phyloP scores from a whole-genome alignment of 805 yeast species.

The Lachancea nothofagi region DNA sequence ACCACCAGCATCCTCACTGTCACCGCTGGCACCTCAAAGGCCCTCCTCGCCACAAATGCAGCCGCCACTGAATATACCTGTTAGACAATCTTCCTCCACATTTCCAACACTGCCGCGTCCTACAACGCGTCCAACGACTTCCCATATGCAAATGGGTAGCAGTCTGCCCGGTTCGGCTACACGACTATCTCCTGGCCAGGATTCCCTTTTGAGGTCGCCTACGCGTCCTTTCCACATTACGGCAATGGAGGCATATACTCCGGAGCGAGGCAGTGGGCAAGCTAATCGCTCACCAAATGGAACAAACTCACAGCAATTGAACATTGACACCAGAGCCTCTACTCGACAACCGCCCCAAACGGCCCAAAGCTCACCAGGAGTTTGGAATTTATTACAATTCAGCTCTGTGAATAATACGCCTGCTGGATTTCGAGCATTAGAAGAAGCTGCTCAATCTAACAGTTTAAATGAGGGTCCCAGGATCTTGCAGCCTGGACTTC shows the following conservation, averaged over 20 bases:
- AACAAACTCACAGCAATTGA: conserved; percentile 7
- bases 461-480: not conserved
- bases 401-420: conserved; percentile 39
- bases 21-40: conserved; percentile 8
- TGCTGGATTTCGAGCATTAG: conserved; percentile 18
- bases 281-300: conserved; percentile 20
- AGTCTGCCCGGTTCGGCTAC: conserved; percentile 16
- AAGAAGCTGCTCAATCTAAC: conserved; percentile 3
- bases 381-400: conserved; percentile 89
- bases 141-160: conserved; percentile 4
- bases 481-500: conserved; percentile 2
- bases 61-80: conserved; percentile 6
- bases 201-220: conserved; percentile 32
- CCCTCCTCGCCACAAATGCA: conserved; percentile 8
- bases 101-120: conserved; percentile 10
- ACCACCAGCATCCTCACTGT: conserved; percentile 9
- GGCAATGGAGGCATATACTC: conserved; percentile 60
- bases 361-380: conserved; percentile 65
- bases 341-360: conserved; percentile 18
- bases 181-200: conserved; percentile 24
- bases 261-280: conserved; percentile 46
- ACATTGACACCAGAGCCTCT: conserved; percentile 5
- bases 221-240: conserved; percentile 42
- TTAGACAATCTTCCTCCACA: conserved; percentile 12
- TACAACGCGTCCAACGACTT: conserved; percentile 5